Evolutionary conservation across 1,284 basidiomycete species (phyloP).

Genomic region (Porogramme epimiltina): DNA sequence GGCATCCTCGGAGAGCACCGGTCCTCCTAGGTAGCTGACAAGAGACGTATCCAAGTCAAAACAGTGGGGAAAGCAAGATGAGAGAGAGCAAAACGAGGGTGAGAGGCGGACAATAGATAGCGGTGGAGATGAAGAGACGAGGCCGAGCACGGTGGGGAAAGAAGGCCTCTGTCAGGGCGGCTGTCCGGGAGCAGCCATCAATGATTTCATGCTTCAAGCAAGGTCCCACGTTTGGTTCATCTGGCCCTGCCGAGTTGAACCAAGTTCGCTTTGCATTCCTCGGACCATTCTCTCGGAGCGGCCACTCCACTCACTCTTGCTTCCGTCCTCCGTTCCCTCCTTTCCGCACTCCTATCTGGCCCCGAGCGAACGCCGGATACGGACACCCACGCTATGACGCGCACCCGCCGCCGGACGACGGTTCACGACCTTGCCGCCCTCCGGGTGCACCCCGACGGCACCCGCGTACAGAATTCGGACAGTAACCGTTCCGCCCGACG

Average conservation of each 20-base stretch:
- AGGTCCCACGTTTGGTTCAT: background rate
- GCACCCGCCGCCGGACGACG: constrained; percentile 49
- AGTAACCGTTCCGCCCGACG: constrained; percentile 28
- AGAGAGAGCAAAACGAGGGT: constrained; percentile 1
- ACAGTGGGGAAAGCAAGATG: background rate
- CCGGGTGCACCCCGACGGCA: constrained; percentile 60
- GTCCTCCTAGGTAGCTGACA: background rate
- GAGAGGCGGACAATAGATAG: background rate
- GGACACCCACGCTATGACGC: constrained; percentile 31
- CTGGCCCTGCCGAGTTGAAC: background rate
- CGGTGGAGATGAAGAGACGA: background rate
- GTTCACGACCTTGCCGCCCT: constrained; percentile 62
- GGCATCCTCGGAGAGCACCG: constrained; percentile 34
- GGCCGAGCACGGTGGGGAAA: background rate
- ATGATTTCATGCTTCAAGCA: background rate
- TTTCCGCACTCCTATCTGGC: too few relatives aligned
- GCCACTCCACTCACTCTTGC: too few relatives aligned
- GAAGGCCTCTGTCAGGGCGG: background rate
- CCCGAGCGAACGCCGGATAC: too few relatives aligned
- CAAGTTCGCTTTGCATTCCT: background rate
- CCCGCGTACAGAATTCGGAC: constrained; percentile 49
- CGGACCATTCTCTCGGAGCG: background rate
- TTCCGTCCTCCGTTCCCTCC: too few relatives aligned
- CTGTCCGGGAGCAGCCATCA: background rate
- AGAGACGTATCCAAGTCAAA: background rate